A percentile compares a stretch with the other conserved stretches of the same genome.
These are phyloP conservation scores for Pholiota molesta DNA, from an alignment of 768 basidiomycete genomes.

Conservation along the genomic window DNA sequence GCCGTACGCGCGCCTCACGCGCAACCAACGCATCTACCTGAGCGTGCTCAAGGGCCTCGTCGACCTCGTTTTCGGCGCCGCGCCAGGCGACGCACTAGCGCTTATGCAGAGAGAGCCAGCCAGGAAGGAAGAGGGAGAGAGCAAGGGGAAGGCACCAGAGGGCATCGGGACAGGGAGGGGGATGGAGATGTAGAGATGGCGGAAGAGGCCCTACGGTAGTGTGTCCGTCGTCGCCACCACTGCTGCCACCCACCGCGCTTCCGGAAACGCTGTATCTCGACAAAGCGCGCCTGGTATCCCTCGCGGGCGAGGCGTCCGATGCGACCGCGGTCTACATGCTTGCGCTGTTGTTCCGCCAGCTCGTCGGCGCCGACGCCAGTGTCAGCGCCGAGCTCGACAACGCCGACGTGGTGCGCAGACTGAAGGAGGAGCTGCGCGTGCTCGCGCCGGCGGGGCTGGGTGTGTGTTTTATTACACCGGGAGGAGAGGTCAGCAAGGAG, in stretches of 20 bases:
- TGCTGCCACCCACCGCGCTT: constrained; percentile 20
- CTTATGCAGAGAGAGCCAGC: background rate
- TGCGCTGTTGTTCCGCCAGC: constrained; percentile 77
- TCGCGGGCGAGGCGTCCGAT: constrained; percentile 58
- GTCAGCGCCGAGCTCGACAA: constrained; percentile 28
- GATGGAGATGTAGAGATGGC: background rate
- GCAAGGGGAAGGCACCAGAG: background rate
- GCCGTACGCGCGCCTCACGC: constrained; percentile 45
- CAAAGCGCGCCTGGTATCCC: constrained; percentile 69
- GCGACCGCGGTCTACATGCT: constrained; percentile 79
- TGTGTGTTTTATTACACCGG: background rate
- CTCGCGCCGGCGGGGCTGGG: constrained; percentile 30
- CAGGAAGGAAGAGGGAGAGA: background rate
- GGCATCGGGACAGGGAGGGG: background rate
- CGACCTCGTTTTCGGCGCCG: constrained; percentile 60
- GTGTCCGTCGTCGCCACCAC: constrained; percentile 11
- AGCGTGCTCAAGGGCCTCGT: constrained; percentile 61
- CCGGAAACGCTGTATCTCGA: constrained; percentile 87
- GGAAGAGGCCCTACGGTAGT: background rate
- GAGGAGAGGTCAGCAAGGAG: background rate
- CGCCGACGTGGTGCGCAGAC: constrained; percentile 47
- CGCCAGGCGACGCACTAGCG: background rate
- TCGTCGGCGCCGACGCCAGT: constrained; percentile 53
- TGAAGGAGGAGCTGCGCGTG: constrained; percentile 78
- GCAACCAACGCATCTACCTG: constrained; percentile 58